Evolutionary conservation across 768 basidiomycete genomes (phyloP).

Genomic region (Leucogyrophana mollusca): DNA sequence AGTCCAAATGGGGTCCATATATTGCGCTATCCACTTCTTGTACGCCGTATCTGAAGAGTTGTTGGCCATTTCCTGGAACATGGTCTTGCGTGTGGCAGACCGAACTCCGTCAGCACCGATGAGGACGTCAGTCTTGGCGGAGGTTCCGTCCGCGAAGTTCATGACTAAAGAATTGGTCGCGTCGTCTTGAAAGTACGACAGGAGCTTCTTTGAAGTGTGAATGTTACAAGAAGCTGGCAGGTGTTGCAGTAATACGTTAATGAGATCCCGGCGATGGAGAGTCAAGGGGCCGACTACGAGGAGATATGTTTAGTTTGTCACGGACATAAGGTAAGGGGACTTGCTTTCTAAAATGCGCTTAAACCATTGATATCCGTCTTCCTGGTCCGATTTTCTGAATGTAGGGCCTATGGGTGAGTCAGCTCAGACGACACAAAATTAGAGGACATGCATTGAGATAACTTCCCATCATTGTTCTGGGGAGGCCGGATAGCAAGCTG

Average conservation of each 20-base stretch:
- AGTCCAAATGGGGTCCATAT: slow-evolving; percentile 36
- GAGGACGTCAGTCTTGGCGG: slow-evolving; percentile 36
- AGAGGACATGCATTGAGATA: background rate
- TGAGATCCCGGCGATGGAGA: slow-evolving; percentile 39
- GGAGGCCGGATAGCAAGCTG: slow-evolving; percentile 14
- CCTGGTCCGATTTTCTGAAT: slow-evolving; percentile 34
- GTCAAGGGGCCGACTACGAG: slow-evolving; percentile 24
- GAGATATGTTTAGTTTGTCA: background rate
- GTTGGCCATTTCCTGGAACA: slow-evolving; percentile 20
- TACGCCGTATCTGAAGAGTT: slow-evolving; percentile 2
- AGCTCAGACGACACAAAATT: background rate
- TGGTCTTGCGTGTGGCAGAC: slow-evolving; percentile 29
- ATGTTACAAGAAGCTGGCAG: slow-evolving; percentile 25
- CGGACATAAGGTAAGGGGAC: background rate
- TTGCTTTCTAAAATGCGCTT: slow-evolving; percentile 23
- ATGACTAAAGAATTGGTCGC: slow-evolving; percentile 24
- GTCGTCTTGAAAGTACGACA: slow-evolving; percentile 24
- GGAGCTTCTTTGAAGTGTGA: slow-evolving; percentile 35
- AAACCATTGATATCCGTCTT: slow-evolving; percentile 27
- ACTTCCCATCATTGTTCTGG: slow-evolving; percentile 16
- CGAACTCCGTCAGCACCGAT: slow-evolving; percentile 44
- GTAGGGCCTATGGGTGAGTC: slow-evolving; percentile 13
- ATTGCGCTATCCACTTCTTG: slow-evolving; percentile 12
- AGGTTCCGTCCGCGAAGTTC: slow-evolving; percentile 37
- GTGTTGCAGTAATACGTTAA: slow-evolving; percentile 29